Percentiles rank a stretch among this genome's conserved stretches.
phyloP scores from a whole-genome alignment of 2,329 filamentous ascomycete genomes.

The Hymenoscyphus infarciens region DNA sequence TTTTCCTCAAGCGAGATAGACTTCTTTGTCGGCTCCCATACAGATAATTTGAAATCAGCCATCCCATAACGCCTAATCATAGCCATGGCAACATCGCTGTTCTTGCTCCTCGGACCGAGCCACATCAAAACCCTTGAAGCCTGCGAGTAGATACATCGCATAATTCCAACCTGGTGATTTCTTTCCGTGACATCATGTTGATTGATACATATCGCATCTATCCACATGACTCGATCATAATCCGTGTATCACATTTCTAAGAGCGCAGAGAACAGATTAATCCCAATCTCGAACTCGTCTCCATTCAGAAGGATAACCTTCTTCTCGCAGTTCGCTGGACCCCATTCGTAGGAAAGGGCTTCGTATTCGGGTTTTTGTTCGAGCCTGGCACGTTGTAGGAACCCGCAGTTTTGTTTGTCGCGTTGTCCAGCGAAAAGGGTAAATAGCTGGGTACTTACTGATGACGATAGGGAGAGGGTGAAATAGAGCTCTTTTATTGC shows the following conservation, averaged over 20 bases:
- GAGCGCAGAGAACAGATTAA: background rate
- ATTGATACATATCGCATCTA: constrained; percentile 6
- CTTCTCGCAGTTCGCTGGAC: background rate
- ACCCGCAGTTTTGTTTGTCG: background rate
- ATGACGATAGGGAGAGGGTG: background rate
- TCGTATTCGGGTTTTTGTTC: background rate
- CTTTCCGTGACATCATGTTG: constrained; percentile 13
- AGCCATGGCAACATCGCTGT: constrained; percentile 7
- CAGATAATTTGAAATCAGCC: background rate
- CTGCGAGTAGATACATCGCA: constrained; percentile 20
- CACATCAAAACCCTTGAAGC: constrained; percentile 9
- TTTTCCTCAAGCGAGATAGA: too few species aligned
- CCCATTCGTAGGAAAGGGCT: background rate
- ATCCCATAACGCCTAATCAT: background rate
- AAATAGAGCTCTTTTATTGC: background rate
- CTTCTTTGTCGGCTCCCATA: background rate
- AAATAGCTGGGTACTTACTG: background rate
- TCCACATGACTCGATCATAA: background rate
- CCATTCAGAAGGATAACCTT: background rate
- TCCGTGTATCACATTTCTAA: background rate
- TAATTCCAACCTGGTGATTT: constrained; percentile 20
- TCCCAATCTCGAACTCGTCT: background rate
- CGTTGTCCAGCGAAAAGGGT: background rate
- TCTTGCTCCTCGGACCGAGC: constrained; percentile 6
- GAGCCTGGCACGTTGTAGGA: background rate